A percentile compares a stretch with the other conserved stretches of the same genome.
These are phyloP conservation scores for Colletotrichum liriopes DNA, from an alignment of 2,329 filamentous ascomycete genomes.

Conservation along the genomic window DNA sequence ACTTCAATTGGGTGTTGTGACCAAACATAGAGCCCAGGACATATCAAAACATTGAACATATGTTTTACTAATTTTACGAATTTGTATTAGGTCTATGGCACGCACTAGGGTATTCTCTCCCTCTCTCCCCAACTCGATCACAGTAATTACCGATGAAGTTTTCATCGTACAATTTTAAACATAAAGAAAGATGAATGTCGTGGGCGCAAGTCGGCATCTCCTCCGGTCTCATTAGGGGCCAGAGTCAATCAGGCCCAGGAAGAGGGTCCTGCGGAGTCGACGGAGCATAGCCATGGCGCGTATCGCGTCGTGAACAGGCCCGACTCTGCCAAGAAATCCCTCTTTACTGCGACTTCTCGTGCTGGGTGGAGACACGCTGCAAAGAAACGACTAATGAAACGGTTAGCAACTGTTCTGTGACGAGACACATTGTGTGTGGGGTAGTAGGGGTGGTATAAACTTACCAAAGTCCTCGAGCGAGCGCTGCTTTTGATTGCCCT, in stretches of 20 bases:
- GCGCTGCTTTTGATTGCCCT: slow-evolving; percentile 86
- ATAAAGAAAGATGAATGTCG: slow-evolving; percentile 36
- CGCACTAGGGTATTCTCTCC: slow-evolving; percentile 39
- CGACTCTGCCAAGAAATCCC: slow-evolving; percentile 20
- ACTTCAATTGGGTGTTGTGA: neutral
- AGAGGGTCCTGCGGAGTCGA: slow-evolving; percentile 31
- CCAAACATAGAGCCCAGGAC: too few relatives aligned
- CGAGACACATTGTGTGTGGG: slow-evolving; percentile 15
- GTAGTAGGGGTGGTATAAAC: slow-evolving; percentile 66
- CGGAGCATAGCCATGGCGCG: neutral
- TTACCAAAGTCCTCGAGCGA: slow-evolving; percentile 84
- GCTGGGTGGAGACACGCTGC: slow-evolving; percentile 91
- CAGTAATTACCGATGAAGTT: slow-evolving; percentile 43
- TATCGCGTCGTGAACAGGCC: slow-evolving; percentile 7
- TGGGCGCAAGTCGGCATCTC: slow-evolving; percentile 25
- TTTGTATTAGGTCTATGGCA: slow-evolving; percentile 43
- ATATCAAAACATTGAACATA: neutral
- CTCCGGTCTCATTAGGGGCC: slow-evolving; percentile 39
- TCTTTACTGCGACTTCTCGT: slow-evolving; percentile 85
- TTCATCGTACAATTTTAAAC: slow-evolving; percentile 44
- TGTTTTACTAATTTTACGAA: slow-evolving; percentile 34
- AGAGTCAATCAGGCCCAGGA: slow-evolving; percentile 34
- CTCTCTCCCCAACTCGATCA: slow-evolving; percentile 24
- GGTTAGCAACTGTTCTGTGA: slow-evolving; percentile 61
- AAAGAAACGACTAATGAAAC: slow-evolving; percentile 80